Evolutionary conservation across 2,329 filamentous ascomycete genomes (phyloP).

Genomic region (Pseudogymnoascus sp.): DNA sequence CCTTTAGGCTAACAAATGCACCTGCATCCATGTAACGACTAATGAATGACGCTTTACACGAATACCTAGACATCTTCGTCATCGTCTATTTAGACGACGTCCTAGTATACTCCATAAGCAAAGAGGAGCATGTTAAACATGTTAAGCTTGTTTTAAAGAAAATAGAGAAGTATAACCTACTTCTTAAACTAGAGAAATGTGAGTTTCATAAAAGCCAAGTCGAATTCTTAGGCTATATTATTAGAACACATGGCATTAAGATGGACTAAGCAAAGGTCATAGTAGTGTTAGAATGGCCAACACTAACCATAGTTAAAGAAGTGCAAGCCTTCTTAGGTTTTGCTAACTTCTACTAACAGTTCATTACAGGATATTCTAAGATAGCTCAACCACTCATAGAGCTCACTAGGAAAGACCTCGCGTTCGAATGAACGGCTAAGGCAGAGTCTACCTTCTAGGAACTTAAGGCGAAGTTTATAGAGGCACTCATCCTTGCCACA

Average conservation of each 20-base stretch:
- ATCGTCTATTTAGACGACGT: slow-evolving; percentile 26
- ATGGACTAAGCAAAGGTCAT: slow-evolving; percentile 17
- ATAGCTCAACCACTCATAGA: background rate
- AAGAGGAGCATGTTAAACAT: slow-evolving; percentile 14
- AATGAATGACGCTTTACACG: slow-evolving; percentile 21
- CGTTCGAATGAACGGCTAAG: background rate
- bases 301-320: slow-evolving; percentile 15
- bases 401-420: background rate
- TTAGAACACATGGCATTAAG: slow-evolving; percentile 12
- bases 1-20: slow-evolving; percentile 19
- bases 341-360: slow-evolving; percentile 28
- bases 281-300: slow-evolving; percentile 17
- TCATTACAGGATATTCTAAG: slow-evolving; percentile 23
- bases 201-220: slow-evolving; percentile 15
- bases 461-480: background rate
- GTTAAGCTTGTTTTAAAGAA: slow-evolving; percentile 9
- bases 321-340: slow-evolving; percentile 26
- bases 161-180: background rate
- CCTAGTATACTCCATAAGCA: slow-evolving; percentile 22
- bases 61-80: slow-evolving; percentile 4
- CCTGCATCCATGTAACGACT: slow-evolving; percentile 22
- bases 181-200: slow-evolving; percentile 8
- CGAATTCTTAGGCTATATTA: slow-evolving; percentile 15
- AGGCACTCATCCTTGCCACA: background rate
- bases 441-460: background rate